These are phyloP conservation scores for Tuctoria greenei DNA, from an alignment of 176 grass and related monocot species.

Conservation along the genomic window DNA sequence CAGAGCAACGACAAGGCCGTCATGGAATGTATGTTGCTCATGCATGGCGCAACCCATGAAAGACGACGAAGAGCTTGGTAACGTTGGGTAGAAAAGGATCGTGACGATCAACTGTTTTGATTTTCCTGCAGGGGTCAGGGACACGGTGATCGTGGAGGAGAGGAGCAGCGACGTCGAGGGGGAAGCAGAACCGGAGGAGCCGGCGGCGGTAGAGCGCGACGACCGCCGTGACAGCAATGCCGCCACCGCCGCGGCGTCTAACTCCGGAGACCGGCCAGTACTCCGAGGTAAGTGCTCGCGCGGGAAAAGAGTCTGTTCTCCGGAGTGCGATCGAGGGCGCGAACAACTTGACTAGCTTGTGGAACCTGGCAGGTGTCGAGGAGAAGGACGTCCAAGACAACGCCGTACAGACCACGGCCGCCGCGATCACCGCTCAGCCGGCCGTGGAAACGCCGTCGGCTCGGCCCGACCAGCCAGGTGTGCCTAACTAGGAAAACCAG, in stretches of 20 bases:
- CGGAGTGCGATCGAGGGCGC: no score
- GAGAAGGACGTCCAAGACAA: background rate
- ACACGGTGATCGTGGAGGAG: conserved; percentile 39
- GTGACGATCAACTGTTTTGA: background rate
- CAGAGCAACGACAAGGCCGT: background rate
- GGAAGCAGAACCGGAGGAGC: background rate
- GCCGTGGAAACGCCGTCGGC: conserved; percentile 15
- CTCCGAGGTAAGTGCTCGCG: background rate
- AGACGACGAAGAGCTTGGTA: background rate
- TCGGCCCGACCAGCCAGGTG: conserved; percentile 23
- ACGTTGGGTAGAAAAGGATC: background rate
- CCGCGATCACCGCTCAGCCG: background rate
- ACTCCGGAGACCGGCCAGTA: conserved; percentile 11
- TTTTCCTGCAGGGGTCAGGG: conserved; percentile 29
- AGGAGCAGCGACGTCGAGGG: background rate
- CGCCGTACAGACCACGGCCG: conserved; percentile 19
- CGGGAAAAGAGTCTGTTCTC: background rate
- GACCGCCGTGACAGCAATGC: background rate
- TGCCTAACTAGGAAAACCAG: background rate
- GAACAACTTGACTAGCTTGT: conserved; percentile 1
- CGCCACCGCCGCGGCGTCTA: background rate
- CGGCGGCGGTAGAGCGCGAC: background rate
- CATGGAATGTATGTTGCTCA: conserved; percentile 28
- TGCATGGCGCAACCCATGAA: background rate
- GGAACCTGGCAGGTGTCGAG: background rate